Percentiles rank a stretch among this genome's conserved stretches.
Evolutionary conservation across 495 filamentous ascomycete species (phyloP).

Genomic region (Penicillium angulare): DNA sequence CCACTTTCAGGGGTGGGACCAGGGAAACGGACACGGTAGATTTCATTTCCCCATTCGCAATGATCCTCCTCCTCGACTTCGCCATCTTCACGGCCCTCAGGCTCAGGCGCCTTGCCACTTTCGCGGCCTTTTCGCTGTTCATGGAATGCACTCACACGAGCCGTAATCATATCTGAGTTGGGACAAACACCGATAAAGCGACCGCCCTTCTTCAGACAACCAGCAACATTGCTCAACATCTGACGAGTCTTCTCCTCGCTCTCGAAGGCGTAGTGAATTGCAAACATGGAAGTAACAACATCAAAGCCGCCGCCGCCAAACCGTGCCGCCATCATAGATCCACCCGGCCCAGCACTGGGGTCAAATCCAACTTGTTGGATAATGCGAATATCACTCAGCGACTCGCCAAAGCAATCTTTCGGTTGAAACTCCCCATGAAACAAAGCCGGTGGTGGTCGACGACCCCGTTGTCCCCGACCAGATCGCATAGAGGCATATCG

Average conservation of each 20-base stretch:
- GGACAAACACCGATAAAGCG: conserved; percentile 92
- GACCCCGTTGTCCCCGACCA: conserved; percentile 51
- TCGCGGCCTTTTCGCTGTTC: conserved; percentile 52
- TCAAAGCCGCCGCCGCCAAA: conserved; percentile 78
- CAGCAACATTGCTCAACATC: conserved; percentile 92
- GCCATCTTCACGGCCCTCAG: conserved; percentile 42
- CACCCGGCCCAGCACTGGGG: conserved; percentile 57
- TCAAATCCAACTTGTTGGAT: conserved; percentile 85
- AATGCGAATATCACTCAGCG: conserved; percentile 72
- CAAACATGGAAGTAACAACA: conserved; percentile 98
- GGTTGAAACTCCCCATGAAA: conserved; percentile 85
- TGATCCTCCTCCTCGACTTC: conserved; percentile 50
- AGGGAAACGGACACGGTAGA: conserved; percentile 87
- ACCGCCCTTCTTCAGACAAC: conserved; percentile 86
- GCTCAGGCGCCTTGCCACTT: conserved; percentile 27
- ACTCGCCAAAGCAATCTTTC: conserved; percentile 86
- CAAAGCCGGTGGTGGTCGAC: conserved; percentile 55
- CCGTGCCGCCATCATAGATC: conserved; percentile 51
- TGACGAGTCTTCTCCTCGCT: conserved; percentile 80
- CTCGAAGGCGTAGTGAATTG: conserved; percentile 98
- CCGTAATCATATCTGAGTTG: conserved; percentile 82
- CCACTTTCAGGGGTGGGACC: conserved; percentile 70
- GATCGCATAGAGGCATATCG: conserved; percentile 75
- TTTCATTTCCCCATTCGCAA: conserved; percentile 85
- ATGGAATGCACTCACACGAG: conserved; percentile 62